Percentiles rank a stretch among this genome's conserved stretches.
Evolutionary conservation across 2,329 filamentous ascomycete species (phyloP).

Genomic region (Aspergillus tamarii): DNA sequence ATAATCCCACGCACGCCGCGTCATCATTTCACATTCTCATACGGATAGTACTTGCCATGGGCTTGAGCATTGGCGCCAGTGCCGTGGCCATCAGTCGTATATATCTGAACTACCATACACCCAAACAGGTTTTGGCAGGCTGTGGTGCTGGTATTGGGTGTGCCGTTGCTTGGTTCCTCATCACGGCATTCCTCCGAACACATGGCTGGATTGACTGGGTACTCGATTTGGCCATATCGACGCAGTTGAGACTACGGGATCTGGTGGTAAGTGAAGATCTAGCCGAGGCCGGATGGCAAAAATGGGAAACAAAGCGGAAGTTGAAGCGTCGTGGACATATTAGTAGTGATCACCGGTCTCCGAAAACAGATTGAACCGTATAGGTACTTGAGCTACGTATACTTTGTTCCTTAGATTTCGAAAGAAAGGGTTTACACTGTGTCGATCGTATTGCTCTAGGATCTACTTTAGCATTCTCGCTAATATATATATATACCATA

Average conservation of each 20-base stretch:
- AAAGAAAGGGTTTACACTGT: neutral
- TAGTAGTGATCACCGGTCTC: slow-evolving; percentile 21
- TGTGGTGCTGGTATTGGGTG: slow-evolving; percentile 69
- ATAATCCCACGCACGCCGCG: slow-evolving; percentile 55
- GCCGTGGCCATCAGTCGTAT: slow-evolving; percentile 80
- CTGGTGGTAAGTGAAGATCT: slow-evolving; percentile 86
- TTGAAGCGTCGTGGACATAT: slow-evolving; percentile 31
- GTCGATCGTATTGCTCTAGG: neutral
- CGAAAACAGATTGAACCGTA: slow-evolving; percentile 33
- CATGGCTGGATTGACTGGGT: slow-evolving; percentile 73
- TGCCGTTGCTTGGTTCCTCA: slow-evolving; percentile 76
- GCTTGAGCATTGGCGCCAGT: slow-evolving; percentile 64
- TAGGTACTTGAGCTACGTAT: neutral
- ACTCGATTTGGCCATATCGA: slow-evolving; percentile 66
- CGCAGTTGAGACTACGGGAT: slow-evolving; percentile 75
- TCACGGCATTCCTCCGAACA: slow-evolving; percentile 68
- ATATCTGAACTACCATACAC: slow-evolving; percentile 92
- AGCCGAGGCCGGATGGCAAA: slow-evolving; percentile 89
- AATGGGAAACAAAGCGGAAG: slow-evolving; percentile 69
- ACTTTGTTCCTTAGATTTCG: neutral
- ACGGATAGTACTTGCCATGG: slow-evolving; percentile 60
- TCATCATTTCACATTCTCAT: slow-evolving; percentile 51
- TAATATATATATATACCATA: neutral
- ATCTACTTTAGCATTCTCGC: neutral
- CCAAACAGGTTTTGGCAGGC: slow-evolving; percentile 83